A percentile compares a stretch with the other conserved stretches of the same genome.
Evolutionary conservation across 2,329 filamentous ascomycete species (phyloP).

Genomic region (Pleurostoma richardsiae): DNA sequence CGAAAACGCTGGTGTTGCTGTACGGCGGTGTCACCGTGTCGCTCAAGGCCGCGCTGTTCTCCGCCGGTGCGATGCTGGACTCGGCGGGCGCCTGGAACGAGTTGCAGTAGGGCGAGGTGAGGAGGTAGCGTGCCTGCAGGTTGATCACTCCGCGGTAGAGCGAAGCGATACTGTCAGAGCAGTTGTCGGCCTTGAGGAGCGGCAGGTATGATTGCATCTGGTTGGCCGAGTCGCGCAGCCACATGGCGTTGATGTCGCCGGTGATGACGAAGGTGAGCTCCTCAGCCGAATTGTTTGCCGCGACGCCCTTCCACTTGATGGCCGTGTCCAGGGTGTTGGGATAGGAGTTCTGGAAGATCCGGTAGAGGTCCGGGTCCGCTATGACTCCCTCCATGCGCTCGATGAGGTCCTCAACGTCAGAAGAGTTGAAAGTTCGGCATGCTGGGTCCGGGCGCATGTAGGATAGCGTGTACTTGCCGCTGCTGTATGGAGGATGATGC

Average conservation of each 20-base stretch:
- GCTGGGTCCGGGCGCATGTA: slow-evolving; percentile 71
- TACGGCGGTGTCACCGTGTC: slow-evolving; percentile 60
- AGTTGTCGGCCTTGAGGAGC: slow-evolving; percentile 48
- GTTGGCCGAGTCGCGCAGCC: slow-evolving; percentile 42
- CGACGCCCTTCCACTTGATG: slow-evolving; percentile 61
- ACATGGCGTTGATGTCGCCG: slow-evolving; percentile 43
- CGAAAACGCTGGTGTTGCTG: slow-evolving; percentile 70
- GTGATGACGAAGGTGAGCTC: slow-evolving; percentile 59
- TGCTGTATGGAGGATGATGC: slow-evolving; percentile 65
- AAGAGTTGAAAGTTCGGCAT: slow-evolving; percentile 78
- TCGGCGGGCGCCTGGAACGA: slow-evolving; percentile 86
- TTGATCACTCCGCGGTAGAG: slow-evolving; percentile 73
- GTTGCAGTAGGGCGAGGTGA: slow-evolving; percentile 78
- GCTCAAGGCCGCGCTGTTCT: slow-evolving; percentile 53
- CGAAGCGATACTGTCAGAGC: slow-evolving; percentile 56
- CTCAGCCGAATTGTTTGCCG: slow-evolving; percentile 51
- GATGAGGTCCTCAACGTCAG: slow-evolving; percentile 72
- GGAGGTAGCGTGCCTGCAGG: slow-evolving; percentile 67
- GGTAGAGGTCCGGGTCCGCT: slow-evolving; percentile 69
- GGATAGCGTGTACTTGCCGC: slow-evolving; percentile 70
- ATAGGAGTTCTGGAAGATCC: slow-evolving; percentile 67
- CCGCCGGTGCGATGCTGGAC: slow-evolving; percentile 55
- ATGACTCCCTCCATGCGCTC: slow-evolving; percentile 63
- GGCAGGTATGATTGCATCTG: slow-evolving; percentile 71
- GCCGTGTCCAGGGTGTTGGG: slow-evolving; percentile 74